Percentiles rank a stretch among this genome's conserved stretches.
Evolutionary conservation across 2,329 filamentous ascomycete species (phyloP).

Genomic region (Fonsecaea pedrosoi): DNA sequence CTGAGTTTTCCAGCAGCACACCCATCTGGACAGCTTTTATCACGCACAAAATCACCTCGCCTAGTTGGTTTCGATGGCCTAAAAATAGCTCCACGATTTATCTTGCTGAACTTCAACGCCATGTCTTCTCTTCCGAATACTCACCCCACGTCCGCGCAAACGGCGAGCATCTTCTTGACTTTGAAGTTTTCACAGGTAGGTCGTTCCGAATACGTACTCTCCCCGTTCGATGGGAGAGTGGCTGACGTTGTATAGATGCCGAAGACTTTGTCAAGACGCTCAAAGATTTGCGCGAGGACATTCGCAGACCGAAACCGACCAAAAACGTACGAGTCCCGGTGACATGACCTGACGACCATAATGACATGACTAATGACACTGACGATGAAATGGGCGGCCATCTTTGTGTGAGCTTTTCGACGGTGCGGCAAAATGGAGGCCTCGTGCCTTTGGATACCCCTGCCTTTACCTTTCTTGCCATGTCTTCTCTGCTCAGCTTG

Average conservation of each 20-base stretch:
- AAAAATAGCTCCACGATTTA: slow-evolving; percentile 50
- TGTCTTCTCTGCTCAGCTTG: slow-evolving; percentile 28
- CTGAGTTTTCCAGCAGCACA: slow-evolving; percentile 47
- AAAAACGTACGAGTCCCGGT: slow-evolving; percentile 14
- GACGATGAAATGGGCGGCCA: slow-evolving; percentile 23
- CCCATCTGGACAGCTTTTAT: slow-evolving; percentile 69
- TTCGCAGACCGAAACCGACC: slow-evolving; percentile 22
- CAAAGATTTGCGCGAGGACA: slow-evolving; percentile 41
- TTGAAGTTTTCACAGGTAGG: slow-evolving; percentile 46
- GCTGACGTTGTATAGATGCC: slow-evolving; percentile 45
- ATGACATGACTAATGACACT: slow-evolving; percentile 24
- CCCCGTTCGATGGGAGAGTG: not conserved
- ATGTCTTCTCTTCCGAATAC: slow-evolving; percentile 62
- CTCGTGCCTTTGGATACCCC: slow-evolving; percentile 26
- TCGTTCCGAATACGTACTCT: not conserved
- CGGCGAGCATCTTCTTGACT: slow-evolving; percentile 51
- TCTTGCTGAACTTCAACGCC: slow-evolving; percentile 59
- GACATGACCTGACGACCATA: slow-evolving; percentile 28
- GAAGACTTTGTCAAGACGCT: slow-evolving; percentile 48
- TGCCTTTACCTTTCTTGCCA: slow-evolving; percentile 23
- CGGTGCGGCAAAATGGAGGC: slow-evolving; percentile 11
- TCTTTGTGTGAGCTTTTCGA: slow-evolving; percentile 6
- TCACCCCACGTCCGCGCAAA: slow-evolving; percentile 46
- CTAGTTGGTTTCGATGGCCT: slow-evolving; percentile 54
- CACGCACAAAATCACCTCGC: slow-evolving; percentile 54